A percentile compares a stretch with the other conserved stretches of the same genome.
Conservation (phyloP, 1,284 basidiomycete genomes). For the Cryptococcus sp. region DNA sequence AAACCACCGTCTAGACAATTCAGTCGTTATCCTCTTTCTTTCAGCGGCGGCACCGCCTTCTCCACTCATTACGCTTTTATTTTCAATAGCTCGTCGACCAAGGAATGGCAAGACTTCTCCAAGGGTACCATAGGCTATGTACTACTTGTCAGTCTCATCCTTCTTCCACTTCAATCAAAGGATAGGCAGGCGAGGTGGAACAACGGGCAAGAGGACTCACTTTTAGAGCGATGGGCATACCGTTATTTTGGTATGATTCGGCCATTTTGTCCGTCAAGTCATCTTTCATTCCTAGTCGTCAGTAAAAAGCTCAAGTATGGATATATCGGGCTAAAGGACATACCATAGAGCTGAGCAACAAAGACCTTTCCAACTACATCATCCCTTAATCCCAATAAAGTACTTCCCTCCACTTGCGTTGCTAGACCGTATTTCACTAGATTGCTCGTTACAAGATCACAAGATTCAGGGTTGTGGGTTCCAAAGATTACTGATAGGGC, state of each 20-base stretch:
- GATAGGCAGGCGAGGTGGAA: no score
- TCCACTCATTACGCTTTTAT: constrained; percentile 59
- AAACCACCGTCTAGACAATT: constrained; percentile 48
- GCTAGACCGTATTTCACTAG: constrained; percentile 60
- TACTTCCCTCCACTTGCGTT: neutral
- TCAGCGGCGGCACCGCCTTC: constrained; percentile 56
- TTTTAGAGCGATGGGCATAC: constrained; percentile 71
- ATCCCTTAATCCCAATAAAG: constrained; percentile 42
- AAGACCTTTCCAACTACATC: constrained; percentile 61
- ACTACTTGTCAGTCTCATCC: constrained; percentile 43
- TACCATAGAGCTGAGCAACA: constrained; percentile 78
- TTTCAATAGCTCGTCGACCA: constrained; percentile 66
- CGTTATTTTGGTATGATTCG: constrained; percentile 53
- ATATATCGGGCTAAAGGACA: constrained; percentile 22
- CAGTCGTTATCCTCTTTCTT: constrained; percentile 52
- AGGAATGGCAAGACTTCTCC: constrained; percentile 70
- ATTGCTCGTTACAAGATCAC: constrained; percentile 56
- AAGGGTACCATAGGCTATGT: constrained; percentile 72
- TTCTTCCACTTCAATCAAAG: constrained; percentile 67
- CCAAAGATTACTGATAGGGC: constrained; percentile 7
- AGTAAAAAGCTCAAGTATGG: neutral
- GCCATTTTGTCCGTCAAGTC: constrained; percentile 68
- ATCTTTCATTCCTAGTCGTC: constrained; percentile 66
- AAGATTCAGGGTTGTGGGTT: constrained; percentile 21
- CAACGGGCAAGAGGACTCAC: constrained; percentile 50